These are phyloP conservation scores for Circinella minor DNA, from an alignment of 371 early-diverging fungal genomes.

Conservation along the genomic window DNA sequence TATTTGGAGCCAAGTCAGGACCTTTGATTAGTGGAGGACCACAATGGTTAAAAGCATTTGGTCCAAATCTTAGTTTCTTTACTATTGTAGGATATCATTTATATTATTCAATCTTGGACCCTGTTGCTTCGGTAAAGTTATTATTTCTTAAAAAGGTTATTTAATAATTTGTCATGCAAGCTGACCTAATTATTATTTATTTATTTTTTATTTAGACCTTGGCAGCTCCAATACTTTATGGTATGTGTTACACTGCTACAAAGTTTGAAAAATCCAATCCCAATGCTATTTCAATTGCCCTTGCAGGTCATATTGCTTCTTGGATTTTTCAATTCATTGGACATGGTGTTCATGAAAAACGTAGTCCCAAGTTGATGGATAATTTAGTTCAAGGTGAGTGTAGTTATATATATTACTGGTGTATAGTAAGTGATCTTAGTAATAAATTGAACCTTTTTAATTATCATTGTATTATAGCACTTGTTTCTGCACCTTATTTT, in stretches of 20 bases:
- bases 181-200: not conserved
- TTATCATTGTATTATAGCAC: constrained; percentile 49
- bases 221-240: constrained; percentile 65
- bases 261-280: constrained; percentile 52
- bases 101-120: constrained; percentile 86
- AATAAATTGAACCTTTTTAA: no score
- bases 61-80: constrained; percentile 67
- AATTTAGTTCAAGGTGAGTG: constrained; percentile 78
- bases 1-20: constrained; percentile 63
- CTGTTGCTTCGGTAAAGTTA: constrained; percentile 69
- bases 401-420: not conserved
- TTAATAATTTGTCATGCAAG: not conserved
- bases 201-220: constrained; percentile 41
- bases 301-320: constrained; percentile 64
- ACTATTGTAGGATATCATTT: constrained; percentile 54
- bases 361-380: constrained; percentile 89
- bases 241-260: constrained; percentile 64
- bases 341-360: constrained; percentile 85
- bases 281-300: constrained; percentile 57
- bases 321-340: constrained; percentile 94
- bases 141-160: constrained; percentile 8
- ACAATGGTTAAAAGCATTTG: constrained; percentile 32
- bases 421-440: not conserved
- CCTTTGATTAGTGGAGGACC: constrained; percentile 45
- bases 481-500: constrained; percentile 94